Evolutionary conservation across 2,329 filamentous ascomycete genomes (phyloP).

Genomic region (Pseudocercospora pini-densiflorae): DNA sequence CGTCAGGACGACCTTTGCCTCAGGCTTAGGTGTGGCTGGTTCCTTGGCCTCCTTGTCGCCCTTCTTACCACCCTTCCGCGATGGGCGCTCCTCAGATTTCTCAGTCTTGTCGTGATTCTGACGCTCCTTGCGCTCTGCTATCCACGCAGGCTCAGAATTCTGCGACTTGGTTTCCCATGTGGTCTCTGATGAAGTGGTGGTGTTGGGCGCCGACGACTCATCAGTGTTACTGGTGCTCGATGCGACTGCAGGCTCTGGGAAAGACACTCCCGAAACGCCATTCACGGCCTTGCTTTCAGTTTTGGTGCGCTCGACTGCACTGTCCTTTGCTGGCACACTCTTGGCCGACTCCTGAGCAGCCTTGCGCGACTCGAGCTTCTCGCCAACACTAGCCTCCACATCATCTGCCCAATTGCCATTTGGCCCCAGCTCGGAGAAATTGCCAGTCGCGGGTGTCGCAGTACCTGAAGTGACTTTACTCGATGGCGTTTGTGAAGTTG

Average conservation of each 20-base stretch:
- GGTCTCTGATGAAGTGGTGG: slow-evolving; percentile 61
- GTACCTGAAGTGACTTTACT: slow-evolving; percentile 52
- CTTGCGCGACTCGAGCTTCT: slow-evolving; percentile 43
- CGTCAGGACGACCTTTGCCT: slow-evolving; percentile 63
- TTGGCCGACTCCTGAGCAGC: slow-evolving; percentile 30
- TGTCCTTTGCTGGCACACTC: slow-evolving; percentile 36
- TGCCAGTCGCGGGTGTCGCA: slow-evolving; percentile 48
- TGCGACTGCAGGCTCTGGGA: slow-evolving; percentile 57
- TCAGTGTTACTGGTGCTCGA: slow-evolving; percentile 64
- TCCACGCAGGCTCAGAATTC: slow-evolving; percentile 68
- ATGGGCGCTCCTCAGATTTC: slow-evolving; percentile 15
- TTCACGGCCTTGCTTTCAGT: slow-evolving; percentile 34
- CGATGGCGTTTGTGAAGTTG: slow-evolving; percentile 49
- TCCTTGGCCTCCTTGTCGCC: slow-evolving; percentile 34
- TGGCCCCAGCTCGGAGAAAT: slow-evolving; percentile 41
- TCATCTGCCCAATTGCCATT: slow-evolving; percentile 54
- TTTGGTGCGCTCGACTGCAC: slow-evolving; percentile 38
- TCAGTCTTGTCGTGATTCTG: slow-evolving; percentile 32
- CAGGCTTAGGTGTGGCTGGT: slow-evolving; percentile 29
- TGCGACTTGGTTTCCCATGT: slow-evolving; percentile 71
- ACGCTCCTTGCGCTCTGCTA: slow-evolving; percentile 50
- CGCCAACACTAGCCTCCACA: slow-evolving; percentile 46
- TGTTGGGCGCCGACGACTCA: slow-evolving; percentile 64
- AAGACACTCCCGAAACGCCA: slow-evolving; percentile 45
- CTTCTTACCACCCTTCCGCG: slow-evolving; percentile 26